phyloP scores from a whole-genome alignment of 768 basidiomycete genomes.

The Tephrocybe sp. region DNA sequence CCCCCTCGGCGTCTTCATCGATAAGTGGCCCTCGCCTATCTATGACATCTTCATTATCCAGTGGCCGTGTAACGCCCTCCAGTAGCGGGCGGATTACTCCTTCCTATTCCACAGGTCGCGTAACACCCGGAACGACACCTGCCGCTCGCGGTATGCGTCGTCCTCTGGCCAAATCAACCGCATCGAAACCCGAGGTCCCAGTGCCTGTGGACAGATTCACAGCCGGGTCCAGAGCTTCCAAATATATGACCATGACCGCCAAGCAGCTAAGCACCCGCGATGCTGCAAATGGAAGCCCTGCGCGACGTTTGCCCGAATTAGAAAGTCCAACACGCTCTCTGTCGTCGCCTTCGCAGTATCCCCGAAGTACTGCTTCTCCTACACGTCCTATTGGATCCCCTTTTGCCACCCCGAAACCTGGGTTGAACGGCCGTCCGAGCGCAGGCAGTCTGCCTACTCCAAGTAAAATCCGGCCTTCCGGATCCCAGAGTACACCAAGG shows the following conservation, averaged over 20 bases:
- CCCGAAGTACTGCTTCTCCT: constrained; percentile 38
- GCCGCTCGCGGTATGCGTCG: constrained; percentile 32
- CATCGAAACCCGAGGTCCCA: constrained; percentile 28
- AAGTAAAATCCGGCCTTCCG: constrained; percentile 32
- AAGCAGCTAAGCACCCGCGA: constrained; percentile 66
- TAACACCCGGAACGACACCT: constrained; percentile 39
- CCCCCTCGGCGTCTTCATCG: constrained; percentile 45
- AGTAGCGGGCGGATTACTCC: constrained; percentile 53
- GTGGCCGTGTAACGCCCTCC: constrained; percentile 41
- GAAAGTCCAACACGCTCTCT: constrained; percentile 27
- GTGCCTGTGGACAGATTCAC: constrained; percentile 55
- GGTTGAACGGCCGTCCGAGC: constrained; percentile 32
- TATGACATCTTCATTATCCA: constrained; percentile 36
- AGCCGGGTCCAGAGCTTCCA: constrained; percentile 81
- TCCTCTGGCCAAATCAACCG: constrained; percentile 31
- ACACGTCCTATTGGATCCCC: constrained; percentile 58
- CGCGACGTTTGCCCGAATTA: constrained; percentile 18
- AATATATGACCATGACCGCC: constrained; percentile 83
- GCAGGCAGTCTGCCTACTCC: constrained; percentile 34
- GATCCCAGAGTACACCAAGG: constrained; percentile 54
- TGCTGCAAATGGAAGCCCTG: constrained; percentile 30
- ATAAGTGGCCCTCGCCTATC: constrained; percentile 25
- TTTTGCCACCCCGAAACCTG: constrained; percentile 67
- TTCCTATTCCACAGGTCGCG: constrained; percentile 33
- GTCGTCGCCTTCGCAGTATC: constrained; percentile 33